A percentile compares a stretch with the other conserved stretches of the same genome.
Conservation (phyloP, 371 early-diverging fungal genomes). For the Syncephalastrum contaminatum region DNA sequence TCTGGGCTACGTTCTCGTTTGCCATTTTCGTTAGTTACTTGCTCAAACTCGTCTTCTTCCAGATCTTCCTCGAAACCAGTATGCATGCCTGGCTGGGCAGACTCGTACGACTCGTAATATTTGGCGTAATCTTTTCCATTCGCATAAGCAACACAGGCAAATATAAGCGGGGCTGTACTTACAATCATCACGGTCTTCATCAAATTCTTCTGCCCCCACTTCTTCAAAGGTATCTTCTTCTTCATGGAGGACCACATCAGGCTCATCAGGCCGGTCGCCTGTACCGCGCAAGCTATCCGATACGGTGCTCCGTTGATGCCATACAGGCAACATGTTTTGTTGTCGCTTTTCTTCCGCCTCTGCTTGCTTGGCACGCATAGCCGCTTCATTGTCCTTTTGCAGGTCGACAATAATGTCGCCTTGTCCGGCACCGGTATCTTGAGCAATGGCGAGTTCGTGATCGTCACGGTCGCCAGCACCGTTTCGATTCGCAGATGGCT, state of each 20-base stretch:
- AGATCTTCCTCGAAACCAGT: conserved; percentile 18
- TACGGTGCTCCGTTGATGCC: conserved; percentile 76
- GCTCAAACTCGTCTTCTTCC: conserved; percentile 35
- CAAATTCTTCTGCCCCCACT: conserved; percentile 32
- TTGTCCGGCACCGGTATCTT: conserved; percentile 70
- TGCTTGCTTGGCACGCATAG: conserved; percentile 62
- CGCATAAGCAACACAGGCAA: not conserved
- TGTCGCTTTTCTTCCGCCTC: conserved; percentile 74
- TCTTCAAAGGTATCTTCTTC: conserved; percentile 46
- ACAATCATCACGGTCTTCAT: conserved; percentile 54
- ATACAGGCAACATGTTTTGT: conserved; percentile 80
- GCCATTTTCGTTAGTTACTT: conserved; percentile 19
- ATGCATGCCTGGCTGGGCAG: not conserved
- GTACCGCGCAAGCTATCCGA: conserved; percentile 44
- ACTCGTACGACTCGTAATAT: conserved; percentile 30
- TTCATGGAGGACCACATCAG: conserved; percentile 9
- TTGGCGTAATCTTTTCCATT: conserved; percentile 36
- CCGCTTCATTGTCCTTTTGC: conserved; percentile 73
- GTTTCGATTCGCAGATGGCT: conserved; percentile 18
- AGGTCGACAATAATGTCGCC: conserved; percentile 81
- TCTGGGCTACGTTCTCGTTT: conserved; percentile 12
- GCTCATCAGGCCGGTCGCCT: conserved; percentile 33
- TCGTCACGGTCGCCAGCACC: conserved; percentile 25
- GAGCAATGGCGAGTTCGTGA: conserved; percentile 67
- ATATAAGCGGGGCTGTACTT: conserved; percentile 14